phyloP scores from a whole-genome alignment of 2,329 filamentous ascomycete species.

The Diaporthe aspalathi region DNA sequence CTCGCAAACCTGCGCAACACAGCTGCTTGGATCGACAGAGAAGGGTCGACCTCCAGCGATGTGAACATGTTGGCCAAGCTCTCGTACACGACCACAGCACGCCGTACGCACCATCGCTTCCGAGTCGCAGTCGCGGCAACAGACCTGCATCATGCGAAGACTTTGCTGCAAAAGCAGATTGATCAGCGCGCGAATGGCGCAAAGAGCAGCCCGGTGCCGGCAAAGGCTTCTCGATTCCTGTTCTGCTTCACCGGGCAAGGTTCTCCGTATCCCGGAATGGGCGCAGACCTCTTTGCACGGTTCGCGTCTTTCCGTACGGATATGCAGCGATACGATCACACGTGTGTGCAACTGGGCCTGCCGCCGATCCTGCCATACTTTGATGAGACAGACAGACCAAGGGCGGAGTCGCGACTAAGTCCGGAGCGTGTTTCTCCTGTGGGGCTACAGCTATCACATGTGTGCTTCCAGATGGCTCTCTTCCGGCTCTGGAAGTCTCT shows the following conservation, averaged over 20 bases:
- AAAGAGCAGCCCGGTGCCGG: conserved; percentile 48
- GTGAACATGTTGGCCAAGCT: conserved; percentile 63
- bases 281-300: conserved; percentile 51
- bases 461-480: conserved; percentile 67
- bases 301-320: neutral
- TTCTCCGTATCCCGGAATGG: conserved; percentile 56
- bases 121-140: neutral
- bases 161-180: neutral
- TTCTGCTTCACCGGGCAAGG: conserved; percentile 64
- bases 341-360: neutral
- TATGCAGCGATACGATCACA: neutral
- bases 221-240: conserved; percentile 51
- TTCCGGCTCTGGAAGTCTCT: conserved; percentile 65
- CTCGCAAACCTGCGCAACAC: conserved; percentile 45
- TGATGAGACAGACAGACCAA: conserved; percentile 46
- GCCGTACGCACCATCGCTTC: conserved; percentile 67
- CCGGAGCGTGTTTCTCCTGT: conserved; percentile 54
- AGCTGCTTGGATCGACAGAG: conserved; percentile 54
- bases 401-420: no score
- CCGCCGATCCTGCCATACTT: neutral
- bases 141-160: neutral
- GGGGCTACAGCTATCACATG: conserved; percentile 63
- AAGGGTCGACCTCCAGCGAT: conserved; percentile 60
- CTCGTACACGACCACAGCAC: conserved; percentile 76
- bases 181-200: conserved; percentile 45